Evolutionary conservation across 495 filamentous ascomycete genomes (phyloP), one percentile per base, ranked within the genome.

Genomic region (Penicillium desertorum): DNA sequence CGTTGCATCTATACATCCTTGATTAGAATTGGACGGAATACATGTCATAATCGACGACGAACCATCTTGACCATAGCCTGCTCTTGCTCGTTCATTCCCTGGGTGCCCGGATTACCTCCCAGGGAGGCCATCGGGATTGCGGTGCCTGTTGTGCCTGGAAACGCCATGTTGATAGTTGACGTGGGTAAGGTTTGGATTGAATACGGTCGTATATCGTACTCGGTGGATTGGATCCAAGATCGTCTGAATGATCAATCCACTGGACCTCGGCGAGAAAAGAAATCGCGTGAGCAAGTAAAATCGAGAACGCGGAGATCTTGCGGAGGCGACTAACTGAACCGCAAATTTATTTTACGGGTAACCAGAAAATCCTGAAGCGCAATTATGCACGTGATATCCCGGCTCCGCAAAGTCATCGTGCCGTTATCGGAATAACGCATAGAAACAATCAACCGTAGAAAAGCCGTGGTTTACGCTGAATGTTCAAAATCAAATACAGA

Each of bases 1-100:
- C 72, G 69, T 80, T 90, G 81, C 81, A 96, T 88, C 91, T 92
- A 54, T 23, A 45, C 27, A 1, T 22, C 2, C 22, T 30, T 50
- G 10, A 45, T 51, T 17, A 61, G 37, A 37, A 61, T 70, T 25
- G 46, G 75, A 71, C 49, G 58, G 56, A 11, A 20, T 27, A 0
- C 16, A 42, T 52, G 71, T 75, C 23, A 76, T 63, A 65, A 79
- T 76, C 14, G 29, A 25, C 29, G 34, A 29, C 27, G 20, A 66
- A 83, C 81, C 66, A 74, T 72, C 65, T 79, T 83, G 27, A 81
- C 74, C 75, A 83, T 82, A 42, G 67, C 63, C 34, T 79, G 75
- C 54, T 83, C 79, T 62, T 82, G 75, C 36, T 82, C 78, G 53
- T 59, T 78, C 77, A 81, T 78, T 22, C 78, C 79, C 25, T 68